A percentile compares a stretch with the other conserved stretches of the same genome.
Evolutionary conservation across 1,284 basidiomycete species (phyloP).

Genomic region (Leccinum fuscescens): DNA sequence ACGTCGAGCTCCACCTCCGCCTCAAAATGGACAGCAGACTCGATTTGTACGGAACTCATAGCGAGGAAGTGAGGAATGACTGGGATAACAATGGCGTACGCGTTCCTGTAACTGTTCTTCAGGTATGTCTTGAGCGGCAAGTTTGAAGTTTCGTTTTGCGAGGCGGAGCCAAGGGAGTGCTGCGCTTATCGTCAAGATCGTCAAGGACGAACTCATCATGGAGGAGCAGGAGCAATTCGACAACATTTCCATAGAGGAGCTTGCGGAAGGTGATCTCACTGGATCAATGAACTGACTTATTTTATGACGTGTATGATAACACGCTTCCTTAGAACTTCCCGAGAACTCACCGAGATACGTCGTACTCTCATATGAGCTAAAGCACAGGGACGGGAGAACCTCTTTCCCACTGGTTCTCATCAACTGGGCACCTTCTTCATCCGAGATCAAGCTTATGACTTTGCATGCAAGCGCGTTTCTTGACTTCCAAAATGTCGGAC

Average conservation of each 20-base stretch:
- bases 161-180: slow-evolving; percentile 66
- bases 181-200: slow-evolving; percentile 84
- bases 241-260: slow-evolving; percentile 74
- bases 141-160: slow-evolving; percentile 87
- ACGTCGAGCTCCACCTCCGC: slow-evolving; percentile 28
- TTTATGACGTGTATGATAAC: not conserved
- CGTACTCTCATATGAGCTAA: slow-evolving; percentile 79
- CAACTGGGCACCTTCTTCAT: slow-evolving; percentile 81
- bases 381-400: slow-evolving; percentile 79
- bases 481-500: slow-evolving; percentile 75
- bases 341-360: slow-evolving; percentile 89
- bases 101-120: slow-evolving; percentile 91
- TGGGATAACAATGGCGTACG: slow-evolving; percentile 90
- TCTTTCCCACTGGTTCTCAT: slow-evolving; percentile 83
- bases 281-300: not conserved
- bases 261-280: slow-evolving; percentile 68
- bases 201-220: slow-evolving; percentile 77
- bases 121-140: slow-evolving; percentile 70
- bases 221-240: slow-evolving; percentile 81
- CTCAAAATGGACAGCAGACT: slow-evolving; percentile 81
- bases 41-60: slow-evolving; percentile 91
- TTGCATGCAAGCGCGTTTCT: slow-evolving; percentile 81
- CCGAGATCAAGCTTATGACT: slow-evolving; percentile 76
- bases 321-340: slow-evolving; percentile 69
- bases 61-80: slow-evolving; percentile 97